Percentiles rank a stretch among this genome's conserved stretches.
Conservation (phyloP, 805 yeast genomes). For the Saccharomycopsis javanensis region DNA sequence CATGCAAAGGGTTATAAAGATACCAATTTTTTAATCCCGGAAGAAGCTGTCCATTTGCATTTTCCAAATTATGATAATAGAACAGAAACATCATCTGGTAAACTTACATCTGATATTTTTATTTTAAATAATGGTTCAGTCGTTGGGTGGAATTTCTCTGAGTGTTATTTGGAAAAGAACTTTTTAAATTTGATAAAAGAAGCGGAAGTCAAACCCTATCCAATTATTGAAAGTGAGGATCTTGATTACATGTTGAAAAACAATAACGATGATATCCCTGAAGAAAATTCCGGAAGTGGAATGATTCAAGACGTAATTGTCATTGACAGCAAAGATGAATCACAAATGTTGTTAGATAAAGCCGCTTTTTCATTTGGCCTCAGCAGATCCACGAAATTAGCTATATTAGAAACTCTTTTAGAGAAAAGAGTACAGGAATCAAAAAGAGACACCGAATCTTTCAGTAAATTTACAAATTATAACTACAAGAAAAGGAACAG, state of each 20-base stretch:
- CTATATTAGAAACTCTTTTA: conserved; percentile 63
- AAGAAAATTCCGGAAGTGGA: background rate
- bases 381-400: conserved; percentile 76
- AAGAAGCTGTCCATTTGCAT: conserved; percentile 52
- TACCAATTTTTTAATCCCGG: conserved; percentile 41
- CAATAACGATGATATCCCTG: background rate
- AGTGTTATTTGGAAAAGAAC: conserved; percentile 35
- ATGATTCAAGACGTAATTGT: conserved; percentile 63
- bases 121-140: conserved; percentile 69
- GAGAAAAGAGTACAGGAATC: conserved; percentile 62
- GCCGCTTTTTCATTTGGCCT: conserved; percentile 86
- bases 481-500: conserved; percentile 24
- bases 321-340: conserved; percentile 40
- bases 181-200: conserved; percentile 43
- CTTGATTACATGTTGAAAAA: conserved; percentile 59
- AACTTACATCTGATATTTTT: conserved; percentile 41
- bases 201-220: conserved; percentile 40
- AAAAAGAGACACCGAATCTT: conserved; percentile 50
- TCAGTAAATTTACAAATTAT: conserved; percentile 45
- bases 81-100: background rate
- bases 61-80: conserved; percentile 8
- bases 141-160: conserved; percentile 76
- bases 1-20: conserved; percentile 29
- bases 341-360: conserved; percentile 56
- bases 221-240: conserved; percentile 66